Percentiles rank a stretch among this genome's conserved stretches.
Evolutionary conservation across 345 rosid species (phyloP).

Genomic region (Syzygium jambos): DNA sequence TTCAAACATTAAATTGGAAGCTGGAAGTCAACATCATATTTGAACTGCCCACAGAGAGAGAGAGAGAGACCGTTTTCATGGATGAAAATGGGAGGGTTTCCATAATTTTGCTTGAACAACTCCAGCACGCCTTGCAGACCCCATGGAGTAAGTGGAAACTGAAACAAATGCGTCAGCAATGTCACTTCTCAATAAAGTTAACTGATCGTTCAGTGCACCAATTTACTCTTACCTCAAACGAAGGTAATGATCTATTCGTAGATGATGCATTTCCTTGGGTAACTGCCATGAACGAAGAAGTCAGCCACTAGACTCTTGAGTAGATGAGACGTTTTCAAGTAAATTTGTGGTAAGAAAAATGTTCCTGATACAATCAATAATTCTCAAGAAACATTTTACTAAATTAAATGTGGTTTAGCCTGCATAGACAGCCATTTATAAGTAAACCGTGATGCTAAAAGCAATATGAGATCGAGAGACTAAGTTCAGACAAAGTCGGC

Average conservation of each 20-base stretch:
- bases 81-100: conserved; percentile 8
- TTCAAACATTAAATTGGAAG: neutral
- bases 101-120: conserved; percentile 12
- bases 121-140: conserved; percentile 11
- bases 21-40: neutral
- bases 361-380: neutral
- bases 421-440: neutral
- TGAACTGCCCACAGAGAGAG: neutral
- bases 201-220: neutral
- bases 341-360: neutral
- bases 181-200: neutral
- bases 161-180: neutral
- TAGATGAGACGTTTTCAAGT: neutral
- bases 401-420: neutral
- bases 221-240: conserved; percentile 1
- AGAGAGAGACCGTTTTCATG: conserved; percentile 12
- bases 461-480: neutral
- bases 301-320: neutral
- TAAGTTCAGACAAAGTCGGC: neutral
- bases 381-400: neutral
- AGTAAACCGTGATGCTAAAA: neutral
- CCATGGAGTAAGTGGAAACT: conserved; percentile 12
- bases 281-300: neutral
- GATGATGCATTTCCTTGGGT: neutral
- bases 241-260: neutral